Conservation (phyloP, 2,329 filamentous ascomycete species). For the Escovopsis weberi region DNA sequence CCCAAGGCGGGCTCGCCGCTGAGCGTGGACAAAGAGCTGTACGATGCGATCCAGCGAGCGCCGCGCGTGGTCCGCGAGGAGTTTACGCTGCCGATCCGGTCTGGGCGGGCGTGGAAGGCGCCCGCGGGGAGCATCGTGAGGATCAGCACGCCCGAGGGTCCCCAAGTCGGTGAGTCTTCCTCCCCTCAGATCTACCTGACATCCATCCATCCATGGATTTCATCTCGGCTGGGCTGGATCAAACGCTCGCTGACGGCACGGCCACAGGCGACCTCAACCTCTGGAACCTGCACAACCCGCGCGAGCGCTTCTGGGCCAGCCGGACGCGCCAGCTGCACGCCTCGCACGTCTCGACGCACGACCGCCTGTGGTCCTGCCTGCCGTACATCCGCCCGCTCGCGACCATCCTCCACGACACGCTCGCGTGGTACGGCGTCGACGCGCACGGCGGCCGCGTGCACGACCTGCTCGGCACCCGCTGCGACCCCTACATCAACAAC, state of each 20-base stretch:
- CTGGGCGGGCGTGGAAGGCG: constrained; percentile 58
- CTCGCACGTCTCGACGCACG: constrained; percentile 55
- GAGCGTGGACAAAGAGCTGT: constrained; percentile 30
- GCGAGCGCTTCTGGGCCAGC: constrained; percentile 70
- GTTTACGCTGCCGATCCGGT: constrained; percentile 57
- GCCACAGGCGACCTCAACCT: constrained; percentile 58
- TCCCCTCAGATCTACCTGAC: background rate
- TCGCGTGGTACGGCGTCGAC: constrained; percentile 46
- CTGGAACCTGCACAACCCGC: constrained; percentile 62
- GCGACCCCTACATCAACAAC: constrained; percentile 71
- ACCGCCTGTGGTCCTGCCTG: constrained; percentile 64
- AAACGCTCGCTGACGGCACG: no score
- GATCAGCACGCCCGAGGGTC: constrained; percentile 60
- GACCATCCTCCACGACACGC: constrained; percentile 55
- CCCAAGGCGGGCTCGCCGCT: constrained; percentile 27
- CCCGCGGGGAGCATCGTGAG: constrained; percentile 53
- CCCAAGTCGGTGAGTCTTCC: constrained; percentile 49
- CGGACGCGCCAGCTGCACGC: constrained; percentile 67
- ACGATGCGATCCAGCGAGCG: constrained; percentile 45
- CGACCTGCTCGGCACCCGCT: constrained; percentile 69
- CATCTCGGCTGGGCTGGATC: background rate
- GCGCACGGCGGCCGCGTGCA: constrained; percentile 54
- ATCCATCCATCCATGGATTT: background rate
- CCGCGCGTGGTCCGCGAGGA: constrained; percentile 28
- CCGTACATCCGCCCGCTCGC: constrained; percentile 63